Percentiles rank a stretch among this genome's conserved stretches.
Evolutionary conservation across 2,329 filamentous ascomycete genomes (phyloP).

Genomic region (Zymoseptoria tritici): DNA sequence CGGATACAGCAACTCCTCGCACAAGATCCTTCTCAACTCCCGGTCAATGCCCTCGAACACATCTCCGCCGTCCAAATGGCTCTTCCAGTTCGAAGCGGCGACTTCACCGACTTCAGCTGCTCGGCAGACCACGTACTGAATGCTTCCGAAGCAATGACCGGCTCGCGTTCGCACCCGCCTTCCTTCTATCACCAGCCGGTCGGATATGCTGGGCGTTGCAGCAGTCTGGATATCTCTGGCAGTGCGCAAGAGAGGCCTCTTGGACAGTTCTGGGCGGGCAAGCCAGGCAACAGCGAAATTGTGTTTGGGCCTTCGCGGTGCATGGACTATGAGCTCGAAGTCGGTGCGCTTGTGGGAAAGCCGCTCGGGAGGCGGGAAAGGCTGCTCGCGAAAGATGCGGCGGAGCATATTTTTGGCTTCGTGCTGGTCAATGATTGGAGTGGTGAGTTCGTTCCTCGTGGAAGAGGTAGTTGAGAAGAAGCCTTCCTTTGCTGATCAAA

Average conservation of each 20-base stretch:
- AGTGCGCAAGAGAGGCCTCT: constrained; percentile 42
- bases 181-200: constrained; percentile 43
- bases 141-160: constrained; percentile 37
- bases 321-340: constrained; percentile 45
- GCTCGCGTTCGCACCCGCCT: constrained; percentile 35
- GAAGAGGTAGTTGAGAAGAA: no score
- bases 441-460: constrained; percentile 14
- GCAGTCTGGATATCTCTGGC: constrained; percentile 46
- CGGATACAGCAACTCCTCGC: constrained; percentile 32
- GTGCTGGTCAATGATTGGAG: constrained; percentile 57
- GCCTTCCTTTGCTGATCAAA: no score
- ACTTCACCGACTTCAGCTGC: constrained; percentile 53
- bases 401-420: constrained; percentile 54
- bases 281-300: constrained; percentile 43
- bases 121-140: constrained; percentile 47
- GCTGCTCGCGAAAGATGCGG: constrained; percentile 33
- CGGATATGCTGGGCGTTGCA: constrained; percentile 50
- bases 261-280: constrained; percentile 35
- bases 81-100: constrained; percentile 48
- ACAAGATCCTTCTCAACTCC: constrained; percentile 17
- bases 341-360: constrained; percentile 38
- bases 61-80: constrained; percentile 43
- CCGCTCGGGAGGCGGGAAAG: constrained; percentile 32
- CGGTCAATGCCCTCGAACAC: constrained; percentile 25
- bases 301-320: constrained; percentile 36